phyloP scores from a whole-genome alignment of 805 yeast species.

The Ogataea neopini region DNA sequence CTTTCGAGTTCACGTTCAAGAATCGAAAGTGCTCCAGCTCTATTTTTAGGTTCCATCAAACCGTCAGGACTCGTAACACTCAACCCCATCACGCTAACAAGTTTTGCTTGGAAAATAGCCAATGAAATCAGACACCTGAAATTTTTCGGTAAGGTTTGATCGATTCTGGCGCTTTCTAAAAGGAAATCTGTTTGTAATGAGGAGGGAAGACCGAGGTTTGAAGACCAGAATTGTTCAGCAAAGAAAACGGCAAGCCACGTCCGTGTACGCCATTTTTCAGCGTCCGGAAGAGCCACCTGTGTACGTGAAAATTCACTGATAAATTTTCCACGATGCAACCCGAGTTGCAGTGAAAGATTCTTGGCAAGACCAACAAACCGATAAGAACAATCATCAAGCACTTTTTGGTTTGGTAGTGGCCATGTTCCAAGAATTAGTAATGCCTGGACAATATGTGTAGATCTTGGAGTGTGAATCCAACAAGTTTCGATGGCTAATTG shows the following conservation, averaged over 20 bases:
- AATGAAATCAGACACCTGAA: conserved; percentile 72
- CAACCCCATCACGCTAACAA: conserved; percentile 84
- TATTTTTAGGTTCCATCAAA: conserved; percentile 74
- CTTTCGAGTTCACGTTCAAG: conserved; percentile 78
- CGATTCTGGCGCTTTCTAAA: conserved; percentile 75
- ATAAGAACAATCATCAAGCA: conserved; percentile 87
- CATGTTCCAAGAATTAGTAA: conserved; percentile 79
- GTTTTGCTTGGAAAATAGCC: conserved; percentile 79
- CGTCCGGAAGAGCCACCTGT: conserved; percentile 84
- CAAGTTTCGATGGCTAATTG: conserved; percentile 89
- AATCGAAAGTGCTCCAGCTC: conserved; percentile 78
- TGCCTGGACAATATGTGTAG: conserved; percentile 92
- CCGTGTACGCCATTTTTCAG: conserved; percentile 92
- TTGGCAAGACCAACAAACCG: conserved; percentile 88
- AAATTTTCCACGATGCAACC: conserved; percentile 89
- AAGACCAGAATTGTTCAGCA: conserved; percentile 89
- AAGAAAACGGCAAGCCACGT: conserved; percentile 90
- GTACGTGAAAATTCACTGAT: conserved; percentile 88
- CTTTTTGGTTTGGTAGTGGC: conserved; percentile 93
- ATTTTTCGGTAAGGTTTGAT: conserved; percentile 61
- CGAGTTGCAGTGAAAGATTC: conserved; percentile 78
- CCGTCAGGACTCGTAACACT: conserved; percentile 88
- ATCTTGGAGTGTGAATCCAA: conserved; percentile 90
- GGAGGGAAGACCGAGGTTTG: conserved; percentile 85
- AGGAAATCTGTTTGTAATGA: conserved; percentile 80